Evolutionary conservation across 2,329 filamentous ascomycete genomes (phyloP).

Genomic region (Dendryphion nanum): DNA sequence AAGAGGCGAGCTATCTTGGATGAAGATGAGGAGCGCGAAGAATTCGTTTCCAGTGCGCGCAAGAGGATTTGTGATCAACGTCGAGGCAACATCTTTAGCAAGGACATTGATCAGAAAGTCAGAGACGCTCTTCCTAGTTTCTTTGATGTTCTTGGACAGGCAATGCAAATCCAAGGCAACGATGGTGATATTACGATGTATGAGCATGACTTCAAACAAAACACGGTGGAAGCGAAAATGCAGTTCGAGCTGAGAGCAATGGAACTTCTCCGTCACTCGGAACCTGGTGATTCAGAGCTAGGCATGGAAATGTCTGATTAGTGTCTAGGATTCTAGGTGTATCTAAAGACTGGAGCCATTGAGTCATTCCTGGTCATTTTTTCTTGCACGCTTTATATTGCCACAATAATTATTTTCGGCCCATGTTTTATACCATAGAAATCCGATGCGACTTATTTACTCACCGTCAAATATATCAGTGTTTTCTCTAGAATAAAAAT

Average conservation of each 20-base stretch:
- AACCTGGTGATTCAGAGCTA: no score
- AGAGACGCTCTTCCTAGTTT: conserved; percentile 25
- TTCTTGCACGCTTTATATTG: no score
- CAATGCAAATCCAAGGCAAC: conserved; percentile 14
- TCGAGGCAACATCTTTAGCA: conserved; percentile 24
- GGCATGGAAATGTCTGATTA: no score
- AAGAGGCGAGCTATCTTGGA: conserved; percentile 7
- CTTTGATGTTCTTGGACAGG: conserved; percentile 18
- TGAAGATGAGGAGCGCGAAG: conserved; percentile 3
- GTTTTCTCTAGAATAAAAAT: no score
- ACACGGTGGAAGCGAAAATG: conserved; percentile 21
- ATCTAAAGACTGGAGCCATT: no score
- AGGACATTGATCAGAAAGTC: conserved; percentile 10
- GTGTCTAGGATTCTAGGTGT: no score
- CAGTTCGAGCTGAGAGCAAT: conserved; percentile 16
- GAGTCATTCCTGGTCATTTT: no score
- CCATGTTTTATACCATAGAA: no score
- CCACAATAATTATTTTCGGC: no score
- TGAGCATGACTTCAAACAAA: conserved; percentile 22
- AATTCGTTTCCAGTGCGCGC: conserved; percentile 17
- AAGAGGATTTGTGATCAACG: conserved; percentile 16
- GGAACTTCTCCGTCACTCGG: conserved; percentile 1
- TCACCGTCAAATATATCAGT: no score
- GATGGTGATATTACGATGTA: conserved; percentile 12
- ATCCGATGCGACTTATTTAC: no score